Evolutionary conservation across 2,329 filamentous ascomycete genomes (phyloP), one percentile per base, ranked within the genome.

Genomic region (Botrytis medusae): DNA sequence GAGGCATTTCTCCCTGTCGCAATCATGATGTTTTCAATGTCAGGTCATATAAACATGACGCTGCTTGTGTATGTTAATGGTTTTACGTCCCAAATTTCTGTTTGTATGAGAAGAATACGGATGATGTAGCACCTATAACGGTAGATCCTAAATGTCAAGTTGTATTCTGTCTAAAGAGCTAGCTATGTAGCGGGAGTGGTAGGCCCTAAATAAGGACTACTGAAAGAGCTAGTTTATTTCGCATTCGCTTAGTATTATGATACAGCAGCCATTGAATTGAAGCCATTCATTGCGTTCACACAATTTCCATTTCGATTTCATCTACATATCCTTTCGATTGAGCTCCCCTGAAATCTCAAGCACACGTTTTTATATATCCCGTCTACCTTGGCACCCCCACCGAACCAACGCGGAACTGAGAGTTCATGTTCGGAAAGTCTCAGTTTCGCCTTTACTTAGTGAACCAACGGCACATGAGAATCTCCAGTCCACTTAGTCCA

Each of bases 331-430:
- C n/a, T 9, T 29, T 57, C 51, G 14, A 29, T 29, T 29, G 9
- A 6, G 18, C n/a, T 57, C n/a, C n/a, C 51, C 14, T 57, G n/a
- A 29, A 8, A 18, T 7, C n/a, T 57, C 6, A n/a, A n/a, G 14
- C 5, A 16, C 0, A n/a, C 5, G 10, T 14, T 1, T n/a, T 0
- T 16, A 54, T 1, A 7, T 54, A 14, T 29, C n/a, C n/a, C 14
- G 14, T 29, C 25, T 29, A 57, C 3, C 14, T 57, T 29, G 14
- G 16, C 51, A 29, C 14, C 51, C 14, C 7, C 51, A 29, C 18
- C n/a, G 18, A 57, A 16, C 1, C 6, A 57, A 29, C 18, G 7
- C n/a, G 2, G 51, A 32, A 18, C 14, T 57, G 3, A 14, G 18
- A 57, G 6, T 29, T 57, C 7, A 57, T 57, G 7, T 29, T 18